Evolutionary conservation across 352 stramenopile species (phyloP).

Genomic region (Phytopythium delawarense): DNA sequence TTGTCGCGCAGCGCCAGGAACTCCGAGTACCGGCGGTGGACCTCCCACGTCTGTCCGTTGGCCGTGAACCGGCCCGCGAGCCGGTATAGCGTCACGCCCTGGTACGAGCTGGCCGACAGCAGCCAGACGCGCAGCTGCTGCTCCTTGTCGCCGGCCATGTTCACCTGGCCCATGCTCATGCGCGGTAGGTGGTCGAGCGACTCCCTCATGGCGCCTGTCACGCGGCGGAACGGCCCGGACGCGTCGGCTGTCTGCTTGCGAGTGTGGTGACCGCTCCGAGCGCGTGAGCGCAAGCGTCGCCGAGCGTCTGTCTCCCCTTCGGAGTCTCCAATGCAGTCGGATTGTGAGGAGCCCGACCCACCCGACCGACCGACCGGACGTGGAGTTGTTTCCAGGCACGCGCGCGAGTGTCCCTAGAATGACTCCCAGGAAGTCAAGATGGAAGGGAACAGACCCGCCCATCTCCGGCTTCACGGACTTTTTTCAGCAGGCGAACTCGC

Average conservation of each 20-base stretch:
- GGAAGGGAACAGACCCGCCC: neutral
- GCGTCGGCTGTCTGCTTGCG: neutral
- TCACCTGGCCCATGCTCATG: constrained; percentile 60
- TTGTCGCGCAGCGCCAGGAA: constrained; percentile 73
- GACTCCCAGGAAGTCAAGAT: constrained; percentile 1
- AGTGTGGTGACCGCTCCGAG: neutral
- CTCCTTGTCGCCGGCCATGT: constrained; percentile 31
- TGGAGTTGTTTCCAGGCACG: neutral
- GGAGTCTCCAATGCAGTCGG: neutral
- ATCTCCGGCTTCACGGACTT: neutral
- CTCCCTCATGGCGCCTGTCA: constrained; percentile 24
- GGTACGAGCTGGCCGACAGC: constrained; percentile 45
- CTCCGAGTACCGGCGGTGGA: constrained; percentile 83
- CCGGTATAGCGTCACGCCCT: constrained; percentile 63
- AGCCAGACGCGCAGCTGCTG: constrained; percentile 66
- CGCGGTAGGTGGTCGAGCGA: constrained; percentile 22
- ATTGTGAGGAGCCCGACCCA: neutral
- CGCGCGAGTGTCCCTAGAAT: neutral
- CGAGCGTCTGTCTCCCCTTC: neutral
- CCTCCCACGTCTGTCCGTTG: constrained; percentile 70
- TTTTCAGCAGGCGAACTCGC: neutral
- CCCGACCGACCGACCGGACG: too few relatives aligned
- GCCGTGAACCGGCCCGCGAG: constrained; percentile 62
- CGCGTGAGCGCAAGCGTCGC: neutral
- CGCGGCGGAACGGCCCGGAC: neutral